These are phyloP conservation scores for Rhodocollybia butyracea DNA, from an alignment of 768 basidiomycete species.

Conservation along the genomic window DNA sequence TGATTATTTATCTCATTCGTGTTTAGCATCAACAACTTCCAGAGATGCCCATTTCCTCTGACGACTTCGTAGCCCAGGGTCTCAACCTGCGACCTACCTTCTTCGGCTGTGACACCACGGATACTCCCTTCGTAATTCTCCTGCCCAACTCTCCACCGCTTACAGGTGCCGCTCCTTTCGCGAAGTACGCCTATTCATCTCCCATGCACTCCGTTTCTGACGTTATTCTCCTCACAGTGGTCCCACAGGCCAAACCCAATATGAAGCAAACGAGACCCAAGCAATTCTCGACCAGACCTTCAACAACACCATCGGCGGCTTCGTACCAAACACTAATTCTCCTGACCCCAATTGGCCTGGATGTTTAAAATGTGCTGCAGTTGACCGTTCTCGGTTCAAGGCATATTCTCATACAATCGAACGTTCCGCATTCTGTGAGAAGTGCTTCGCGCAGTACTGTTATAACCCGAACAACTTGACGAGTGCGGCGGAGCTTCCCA, in stretches of 20 bases:
- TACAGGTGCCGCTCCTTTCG: conserved; percentile 54
- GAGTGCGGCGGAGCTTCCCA: conserved; percentile 39
- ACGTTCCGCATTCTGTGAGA: conserved; percentile 34
- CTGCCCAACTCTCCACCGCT: conserved; percentile 76
- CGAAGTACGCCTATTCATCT: conserved; percentile 42
- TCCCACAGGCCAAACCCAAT: conserved; percentile 53
- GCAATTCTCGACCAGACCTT: conserved; percentile 62
- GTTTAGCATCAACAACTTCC: conserved; percentile 57
- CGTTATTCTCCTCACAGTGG: conserved; percentile 40
- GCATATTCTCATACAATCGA: conserved; percentile 24
- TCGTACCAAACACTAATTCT: conserved; percentile 51
- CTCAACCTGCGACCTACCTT: conserved; percentile 70
- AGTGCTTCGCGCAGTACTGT: conserved; percentile 55
- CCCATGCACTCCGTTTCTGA: neutral
- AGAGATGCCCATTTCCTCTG: conserved; percentile 50
- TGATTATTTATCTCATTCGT: conserved; percentile 12
- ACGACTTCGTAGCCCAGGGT: conserved; percentile 54
- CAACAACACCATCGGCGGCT: conserved; percentile 53
- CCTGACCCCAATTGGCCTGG: conserved; percentile 61
- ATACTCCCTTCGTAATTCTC: conserved; percentile 59
- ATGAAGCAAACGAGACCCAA: conserved; percentile 49
- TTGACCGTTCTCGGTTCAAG: conserved; percentile 50
- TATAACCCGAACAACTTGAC: conserved; percentile 45
- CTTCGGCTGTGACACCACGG: conserved; percentile 68
- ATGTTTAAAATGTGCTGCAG: conserved; percentile 66